These are phyloP conservation scores for Achaetomium macrosporum DNA, from an alignment of 2,329 filamentous ascomycete genomes.

Conservation along the genomic window DNA sequence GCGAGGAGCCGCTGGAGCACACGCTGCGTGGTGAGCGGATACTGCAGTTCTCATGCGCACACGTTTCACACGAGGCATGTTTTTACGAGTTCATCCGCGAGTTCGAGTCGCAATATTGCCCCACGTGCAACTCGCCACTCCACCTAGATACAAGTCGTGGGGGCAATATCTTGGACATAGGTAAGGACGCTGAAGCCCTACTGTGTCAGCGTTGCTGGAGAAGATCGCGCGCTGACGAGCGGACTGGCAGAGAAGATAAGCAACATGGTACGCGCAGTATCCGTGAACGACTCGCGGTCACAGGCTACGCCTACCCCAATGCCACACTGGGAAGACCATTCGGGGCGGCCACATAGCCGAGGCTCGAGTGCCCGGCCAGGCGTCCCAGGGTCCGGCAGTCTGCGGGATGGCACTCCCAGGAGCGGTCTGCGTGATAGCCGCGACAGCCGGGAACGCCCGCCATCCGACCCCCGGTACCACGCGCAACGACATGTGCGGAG, in stretches of 20 bases:
- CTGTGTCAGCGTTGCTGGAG: neutral
- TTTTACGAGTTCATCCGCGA: slow-evolving; percentile 98
- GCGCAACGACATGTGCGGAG: slow-evolving; percentile 61
- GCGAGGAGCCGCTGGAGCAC: slow-evolving; percentile 93
- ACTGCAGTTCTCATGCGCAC: slow-evolving; percentile 91
- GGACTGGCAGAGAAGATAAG: slow-evolving; percentile 75
- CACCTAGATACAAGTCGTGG: slow-evolving; percentile 88
- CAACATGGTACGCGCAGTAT: slow-evolving; percentile 80
- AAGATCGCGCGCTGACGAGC: slow-evolving; percentile 27
- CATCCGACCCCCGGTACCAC: slow-evolving; percentile 34
- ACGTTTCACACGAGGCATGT: slow-evolving; percentile 95
- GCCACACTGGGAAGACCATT: slow-evolving; percentile 58
- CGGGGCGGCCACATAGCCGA: slow-evolving; percentile 49
- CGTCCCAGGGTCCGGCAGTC: slow-evolving; percentile 32
- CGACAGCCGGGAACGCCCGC: slow-evolving; percentile 44
- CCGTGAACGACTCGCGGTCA: slow-evolving; percentile 57
- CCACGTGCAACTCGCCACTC: slow-evolving; percentile 85
- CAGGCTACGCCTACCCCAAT: slow-evolving; percentile 51
- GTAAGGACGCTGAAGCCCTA: slow-evolving; percentile 42
- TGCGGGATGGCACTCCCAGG: slow-evolving; percentile 34
- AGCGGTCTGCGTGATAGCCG: slow-evolving; percentile 36
- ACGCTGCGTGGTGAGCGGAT: slow-evolving; percentile 91
- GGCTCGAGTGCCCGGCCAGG: slow-evolving; percentile 37
- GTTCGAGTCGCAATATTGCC: slow-evolving; percentile 89
- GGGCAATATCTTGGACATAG: slow-evolving; percentile 87